These are phyloP conservation scores for Exophiala viscosa DNA, from an alignment of 2,329 filamentous ascomycete genomes.

Conservation along the genomic window DNA sequence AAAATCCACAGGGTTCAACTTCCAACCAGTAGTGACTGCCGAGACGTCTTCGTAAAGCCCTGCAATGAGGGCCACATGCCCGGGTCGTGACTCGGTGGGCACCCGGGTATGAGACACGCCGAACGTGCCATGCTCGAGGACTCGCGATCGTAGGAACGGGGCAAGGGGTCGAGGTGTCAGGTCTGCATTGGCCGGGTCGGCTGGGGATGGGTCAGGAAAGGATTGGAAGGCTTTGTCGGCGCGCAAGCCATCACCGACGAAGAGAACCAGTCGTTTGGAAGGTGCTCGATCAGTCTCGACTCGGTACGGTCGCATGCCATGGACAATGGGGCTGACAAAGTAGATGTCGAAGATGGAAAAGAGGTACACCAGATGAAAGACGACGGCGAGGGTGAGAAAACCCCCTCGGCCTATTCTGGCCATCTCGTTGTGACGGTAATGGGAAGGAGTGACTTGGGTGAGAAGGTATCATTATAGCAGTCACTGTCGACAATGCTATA, in stretches of 20 bases:
- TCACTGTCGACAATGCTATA: background rate
- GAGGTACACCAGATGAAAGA: conserved; percentile 92
- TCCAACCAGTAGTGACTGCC: conserved; percentile 95
- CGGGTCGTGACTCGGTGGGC: conserved; percentile 91
- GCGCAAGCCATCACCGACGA: conserved; percentile 94
- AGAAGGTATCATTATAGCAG: conserved; percentile 12
- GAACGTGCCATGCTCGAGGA: conserved; percentile 88
- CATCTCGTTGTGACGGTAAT: conserved; percentile 32
- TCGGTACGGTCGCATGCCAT: conserved; percentile 81
- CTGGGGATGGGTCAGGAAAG: conserved; percentile 77
- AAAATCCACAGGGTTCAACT: conserved; percentile 95
- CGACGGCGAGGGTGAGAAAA: conserved; percentile 81
- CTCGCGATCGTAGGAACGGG: conserved; percentile 83
- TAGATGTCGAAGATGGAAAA: conserved; percentile 98
- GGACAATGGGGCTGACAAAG: conserved; percentile 95
- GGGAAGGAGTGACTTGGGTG: conserved; percentile 28
- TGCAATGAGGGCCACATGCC: conserved; percentile 94
- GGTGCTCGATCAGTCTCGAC: conserved; percentile 65
- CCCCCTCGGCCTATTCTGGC: conserved; percentile 65
- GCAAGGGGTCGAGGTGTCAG: conserved; percentile 75
- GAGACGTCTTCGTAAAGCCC: conserved; percentile 98
- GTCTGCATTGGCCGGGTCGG: conserved; percentile 52
- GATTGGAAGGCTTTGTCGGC: conserved; percentile 97
- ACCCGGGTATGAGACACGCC: conserved; percentile 96
- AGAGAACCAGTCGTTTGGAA: conserved; percentile 84